Base-by-base conservation (phyloP, 176 grass and related monocot genomes). In the Rhynchospora tenuis region DNA sequence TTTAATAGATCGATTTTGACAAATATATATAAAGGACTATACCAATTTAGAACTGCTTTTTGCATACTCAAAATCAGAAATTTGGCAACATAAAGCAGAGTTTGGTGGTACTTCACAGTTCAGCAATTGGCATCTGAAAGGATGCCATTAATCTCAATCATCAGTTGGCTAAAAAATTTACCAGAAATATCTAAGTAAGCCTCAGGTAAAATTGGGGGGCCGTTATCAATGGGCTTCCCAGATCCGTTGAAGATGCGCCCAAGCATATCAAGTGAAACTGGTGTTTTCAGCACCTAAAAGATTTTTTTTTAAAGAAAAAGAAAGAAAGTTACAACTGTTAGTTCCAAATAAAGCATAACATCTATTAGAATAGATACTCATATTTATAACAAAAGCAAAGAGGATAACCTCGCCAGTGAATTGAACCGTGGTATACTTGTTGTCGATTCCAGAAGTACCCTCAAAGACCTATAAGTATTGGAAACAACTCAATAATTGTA, bases 221-320 rank as follows among this genome's bases (percentile, higher is more conserved):
- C 97, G 68, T 99, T 99, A 74, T 99, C 97, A 80, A 99, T 99
- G 47, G 97, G 97, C 78, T 93, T 99, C 90, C 97, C 97, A 88
- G 97, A 99, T 73, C 97, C 97, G 86, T 99, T 99, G 64, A 99
- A 99, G 89, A 99, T 99, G 13, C 97, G 93, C 16, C 97, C 97
- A 92, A 99, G 97, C 97, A 99, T 99, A 88, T 99, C 97, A 84
- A 90, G 91, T 11, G 97, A 99, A 11, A 99, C 97, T 46, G 97
- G 97, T 65, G 97, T 99, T 88, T 99, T 99, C 79, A 99, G 68
- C 76, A 99, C 97, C 97, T 99, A 81, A 22, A 84, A 78, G 38
- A 52, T 38, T 38, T 38, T 38, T 38, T 38, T 38, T 38, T 38
- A 4, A 38, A 82, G 54, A 82, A 81, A 19, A 27, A 88, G 69